Evolutionary conservation across 805 yeast species (phyloP).

Genomic region (Ogataea philodendri): DNA sequence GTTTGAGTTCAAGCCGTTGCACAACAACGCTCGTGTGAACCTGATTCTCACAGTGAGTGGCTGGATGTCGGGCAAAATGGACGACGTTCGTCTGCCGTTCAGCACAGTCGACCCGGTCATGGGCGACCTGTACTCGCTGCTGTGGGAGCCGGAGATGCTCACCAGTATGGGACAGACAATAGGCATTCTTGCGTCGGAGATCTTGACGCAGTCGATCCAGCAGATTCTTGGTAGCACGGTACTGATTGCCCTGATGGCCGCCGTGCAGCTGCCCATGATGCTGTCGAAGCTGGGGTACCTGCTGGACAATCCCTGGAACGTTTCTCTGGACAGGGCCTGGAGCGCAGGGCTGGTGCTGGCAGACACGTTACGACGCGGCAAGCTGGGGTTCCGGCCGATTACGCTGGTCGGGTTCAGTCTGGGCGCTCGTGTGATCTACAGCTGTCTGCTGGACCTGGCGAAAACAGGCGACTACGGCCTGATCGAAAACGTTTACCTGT

Average conservation of each 20-base stretch:
- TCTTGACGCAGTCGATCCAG: slow-evolving; percentile 87
- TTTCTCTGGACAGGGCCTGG: slow-evolving; percentile 96
- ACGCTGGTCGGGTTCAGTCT: slow-evolving; percentile 91
- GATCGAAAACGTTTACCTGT: slow-evolving; percentile 80
- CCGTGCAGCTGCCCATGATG: slow-evolving; percentile 89
- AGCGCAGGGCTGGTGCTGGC: slow-evolving; percentile 89
- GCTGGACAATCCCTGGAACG: slow-evolving; percentile 97
- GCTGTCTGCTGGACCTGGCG: slow-evolving; percentile 84
- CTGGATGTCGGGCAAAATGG: slow-evolving; percentile 94
- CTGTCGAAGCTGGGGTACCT: slow-evolving; percentile 84
- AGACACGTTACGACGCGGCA: slow-evolving; percentile 82
- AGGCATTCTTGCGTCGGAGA: slow-evolving; percentile 88
- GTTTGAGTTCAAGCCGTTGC: slow-evolving; percentile 90
- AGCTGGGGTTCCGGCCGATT: slow-evolving; percentile 88
- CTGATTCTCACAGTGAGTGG: slow-evolving; percentile 89
- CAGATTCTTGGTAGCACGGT: slow-evolving; percentile 92
- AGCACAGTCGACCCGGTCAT: slow-evolving; percentile 96
- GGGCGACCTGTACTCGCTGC: slow-evolving; percentile 90
- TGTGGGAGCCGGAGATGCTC: slow-evolving; percentile 99
- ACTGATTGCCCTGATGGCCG: slow-evolving; percentile 85
- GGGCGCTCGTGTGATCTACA: slow-evolving; percentile 88
- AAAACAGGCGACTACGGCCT: slow-evolving; percentile 83
- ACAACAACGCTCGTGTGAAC: slow-evolving; percentile 85
- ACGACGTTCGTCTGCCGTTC: slow-evolving; percentile 94
- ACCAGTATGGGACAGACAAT: slow-evolving; percentile 96